Base-by-base conservation (phyloP, 139 green algal genomes). In the Chlorella sp. region DNA sequence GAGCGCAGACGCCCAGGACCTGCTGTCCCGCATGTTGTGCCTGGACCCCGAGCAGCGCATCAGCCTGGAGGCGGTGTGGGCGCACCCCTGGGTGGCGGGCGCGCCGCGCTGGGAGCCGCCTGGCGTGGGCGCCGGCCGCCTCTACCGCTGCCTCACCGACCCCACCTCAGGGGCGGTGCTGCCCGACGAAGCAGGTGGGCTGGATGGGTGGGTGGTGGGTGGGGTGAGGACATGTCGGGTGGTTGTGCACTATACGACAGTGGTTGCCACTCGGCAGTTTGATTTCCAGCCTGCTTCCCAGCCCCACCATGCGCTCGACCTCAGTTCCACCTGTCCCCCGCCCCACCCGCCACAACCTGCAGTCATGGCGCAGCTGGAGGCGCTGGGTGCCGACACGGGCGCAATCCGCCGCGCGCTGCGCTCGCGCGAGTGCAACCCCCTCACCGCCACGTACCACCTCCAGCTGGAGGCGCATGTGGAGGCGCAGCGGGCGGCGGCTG, bases 11-110 rank as follows among this genome's bases (percentile, higher is more conserved):
- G 84, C 73, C 26, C 54, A 44, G 32, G 92, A 94, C 85, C 77
- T 95, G 56, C 62, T 95, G 51, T 58, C 81, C 22, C 81, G 88
- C 46, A 96, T 98, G 93, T 88, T 98, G 43, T 91, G 87, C 3
- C 89, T 96, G 40, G 95, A 98, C 78, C 93, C 94, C 20, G 85
- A 76, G 34, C 56, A 80, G 78, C 91, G 94, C 84, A 92, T 93
- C 54, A 90, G 84, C 5, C 85, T 94, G 44, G 76, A 87, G 17
- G 80, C 89, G 73, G 84, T 89, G 30, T 76, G 82, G 67, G 36
- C 41, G 16, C 90, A 96, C 76, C 89, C 85, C 51, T 95, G 90
- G 92, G 75, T 91, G n/a, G 65, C 43, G 43, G 9, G 36, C 40
- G 64, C 62, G 34, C 58, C 51, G 7, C 74, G 80, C 28, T 88